A percentile compares a stretch with the other conserved stretches of the same genome.
Conservation (phyloP, 345 rosid species). For the Brassica nigra region DNA sequence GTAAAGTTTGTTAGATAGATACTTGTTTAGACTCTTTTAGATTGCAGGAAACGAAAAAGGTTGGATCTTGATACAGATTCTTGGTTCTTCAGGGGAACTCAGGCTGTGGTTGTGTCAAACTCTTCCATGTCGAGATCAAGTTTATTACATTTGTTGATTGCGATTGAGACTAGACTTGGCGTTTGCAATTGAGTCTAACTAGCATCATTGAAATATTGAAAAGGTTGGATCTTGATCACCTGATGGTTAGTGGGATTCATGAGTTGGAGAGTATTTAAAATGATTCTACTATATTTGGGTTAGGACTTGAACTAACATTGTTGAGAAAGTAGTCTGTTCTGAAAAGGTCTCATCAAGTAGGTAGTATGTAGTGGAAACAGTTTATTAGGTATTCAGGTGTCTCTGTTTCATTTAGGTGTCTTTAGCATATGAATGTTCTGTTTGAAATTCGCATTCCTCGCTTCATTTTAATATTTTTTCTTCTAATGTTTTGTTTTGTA, state of each 20-base stretch:
- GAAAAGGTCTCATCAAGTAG: background rate
- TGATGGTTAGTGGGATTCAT: background rate
- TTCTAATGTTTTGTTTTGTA: too few species aligned
- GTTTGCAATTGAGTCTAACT: too few species aligned
- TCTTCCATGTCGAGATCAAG: background rate
- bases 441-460: too few species aligned
- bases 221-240: slow-evolving; percentile 11
- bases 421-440: too few species aligned
- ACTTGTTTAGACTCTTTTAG: too few species aligned
- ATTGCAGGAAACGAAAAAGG: too few species aligned
- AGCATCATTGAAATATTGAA: background rate
- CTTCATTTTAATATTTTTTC: too few species aligned
- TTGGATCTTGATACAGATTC: background rate
- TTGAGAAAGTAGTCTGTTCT: background rate
- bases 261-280: background rate
- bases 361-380: background rate
- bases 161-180: too few species aligned
- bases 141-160: too few species aligned
- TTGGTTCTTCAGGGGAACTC: background rate
- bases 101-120: background rate
- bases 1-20: too few species aligned
- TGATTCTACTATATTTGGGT: background rate
- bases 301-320: background rate
- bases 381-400: too few species aligned
- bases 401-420: too few species aligned